These are phyloP conservation scores for Pleurotus citrinopileatus DNA, from an alignment of 768 basidiomycete species.

Conservation along the genomic window DNA sequence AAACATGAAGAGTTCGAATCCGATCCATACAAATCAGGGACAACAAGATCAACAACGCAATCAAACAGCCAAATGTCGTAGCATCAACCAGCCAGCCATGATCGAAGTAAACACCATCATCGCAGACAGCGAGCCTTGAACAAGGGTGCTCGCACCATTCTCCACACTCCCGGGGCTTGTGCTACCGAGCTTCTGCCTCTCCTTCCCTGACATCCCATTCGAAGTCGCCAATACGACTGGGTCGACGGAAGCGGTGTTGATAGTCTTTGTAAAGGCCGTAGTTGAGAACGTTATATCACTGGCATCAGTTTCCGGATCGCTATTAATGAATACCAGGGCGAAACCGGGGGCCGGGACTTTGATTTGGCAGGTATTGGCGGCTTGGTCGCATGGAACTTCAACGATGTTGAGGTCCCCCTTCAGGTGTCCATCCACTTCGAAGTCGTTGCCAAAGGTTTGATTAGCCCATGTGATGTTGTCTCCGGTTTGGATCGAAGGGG, in stretches of 20 bases:
- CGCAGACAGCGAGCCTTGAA: not conserved
- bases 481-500: conserved; percentile 48
- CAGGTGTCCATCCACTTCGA: conserved; percentile 64
- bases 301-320: conserved; percentile 30
- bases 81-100: conserved; percentile 1
- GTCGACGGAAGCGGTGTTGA: conserved; percentile 55
- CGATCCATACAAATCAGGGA: no score
- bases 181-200: conserved; percentile 22
- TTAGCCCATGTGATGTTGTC: conserved; percentile 62
- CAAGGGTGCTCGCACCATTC: not conserved
- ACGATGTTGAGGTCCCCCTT: conserved; percentile 47
- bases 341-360: conserved; percentile 68
- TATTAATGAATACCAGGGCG: conserved; percentile 69
- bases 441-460: conserved; percentile 34
- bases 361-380: conserved; percentile 50
- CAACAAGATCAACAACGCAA: no score
- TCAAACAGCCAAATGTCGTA: conserved; percentile 1
- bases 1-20: no score
- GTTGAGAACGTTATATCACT: conserved; percentile 48
- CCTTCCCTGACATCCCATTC: conserved; percentile 37
- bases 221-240: conserved; percentile 51
- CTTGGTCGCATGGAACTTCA: conserved; percentile 54
- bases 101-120: not conserved
- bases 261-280: conserved; percentile 48
- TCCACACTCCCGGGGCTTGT: conserved; percentile 22